phyloP scores from a whole-genome alignment of 106 monocot species.

The Chionographis japonica region DNA sequence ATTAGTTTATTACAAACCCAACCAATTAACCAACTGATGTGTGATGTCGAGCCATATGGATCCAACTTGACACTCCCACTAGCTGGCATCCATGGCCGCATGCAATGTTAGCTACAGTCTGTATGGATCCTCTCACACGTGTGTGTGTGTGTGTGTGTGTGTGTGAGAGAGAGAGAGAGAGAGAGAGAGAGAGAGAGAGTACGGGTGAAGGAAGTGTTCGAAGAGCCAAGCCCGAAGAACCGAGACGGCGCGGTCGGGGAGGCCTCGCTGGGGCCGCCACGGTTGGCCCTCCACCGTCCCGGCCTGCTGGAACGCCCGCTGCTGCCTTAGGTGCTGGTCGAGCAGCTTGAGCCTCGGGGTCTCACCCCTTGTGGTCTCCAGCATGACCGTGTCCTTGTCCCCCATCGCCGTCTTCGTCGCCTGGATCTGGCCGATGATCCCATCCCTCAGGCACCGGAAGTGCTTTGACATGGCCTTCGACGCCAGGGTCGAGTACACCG shows the following conservation, averaged over 20 bases:
- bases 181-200: neutral
- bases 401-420: constrained; percentile 28
- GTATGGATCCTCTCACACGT: too few relatives aligned
- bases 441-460: constrained; percentile 45
- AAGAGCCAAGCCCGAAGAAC: constrained; percentile 60
- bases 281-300: constrained; percentile 30
- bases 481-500: constrained; percentile 35
- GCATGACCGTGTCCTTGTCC: constrained; percentile 14
- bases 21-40: too few relatives aligned
- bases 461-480: constrained; percentile 59
- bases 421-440: constrained; percentile 30
- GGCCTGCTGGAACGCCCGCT: constrained; percentile 31
- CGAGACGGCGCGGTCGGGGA: constrained; percentile 48
- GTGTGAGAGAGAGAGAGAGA: neutral
- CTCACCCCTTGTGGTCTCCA: constrained; percentile 29
- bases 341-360: constrained; percentile 42
- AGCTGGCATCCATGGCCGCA: too few relatives aligned
- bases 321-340: constrained; percentile 34
- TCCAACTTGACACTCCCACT: too few relatives aligned
- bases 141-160: too few relatives aligned
- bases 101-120: too few relatives aligned
- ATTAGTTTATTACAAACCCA: too few relatives aligned
- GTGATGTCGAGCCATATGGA: too few relatives aligned
- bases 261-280: constrained; percentile 47
- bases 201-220: constrained; percentile 63